Base-by-base conservation (phyloP, 2,329 filamentous ascomycete species). In the Chaetomium sp. region DNA sequence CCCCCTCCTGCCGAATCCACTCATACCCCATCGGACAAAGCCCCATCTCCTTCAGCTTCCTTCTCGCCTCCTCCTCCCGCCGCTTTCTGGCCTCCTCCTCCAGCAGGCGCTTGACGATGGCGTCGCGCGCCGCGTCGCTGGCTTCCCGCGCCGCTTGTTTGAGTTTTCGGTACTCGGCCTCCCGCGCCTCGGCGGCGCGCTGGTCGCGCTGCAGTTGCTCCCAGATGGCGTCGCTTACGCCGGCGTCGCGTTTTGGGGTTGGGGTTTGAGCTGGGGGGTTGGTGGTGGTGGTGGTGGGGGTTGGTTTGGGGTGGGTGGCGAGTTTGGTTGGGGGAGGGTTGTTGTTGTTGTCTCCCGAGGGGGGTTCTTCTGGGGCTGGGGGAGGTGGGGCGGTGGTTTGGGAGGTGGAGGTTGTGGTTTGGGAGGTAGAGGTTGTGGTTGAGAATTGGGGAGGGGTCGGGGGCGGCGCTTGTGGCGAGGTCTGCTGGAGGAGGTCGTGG, bases 221-320 rank as follows among this genome's bases (percentile, higher is more conserved):
- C 88, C 88, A 91, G 1, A 85, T 76, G 6, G 75, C 83, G 56
- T 90, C 86, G 4, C 79, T 82, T 0, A 90, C 87, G 0, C 83
- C 84, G 0, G 78, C 73, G 65, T 91, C 88, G 13, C 87, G 80
- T 4, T 69, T 64, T 1, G 65, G 53, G 21, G 12, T 16, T 16
- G 38, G 38, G 16, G n/a, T n/a, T n/a, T n/a, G 38, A 42, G 38
- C 58, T 16, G 19, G 10, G 33, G 53, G 35, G 13, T 10, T 51
- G 23, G 9, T 65, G 29, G 19, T 19, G 50, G 25, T 53, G 31
- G 8, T 19, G 50, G 25, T 53, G 31, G 8, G n/a, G 53, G 19
- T 21, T 33, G 35, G 38, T 42, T 25, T 58, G 6, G 21, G 55
- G 21, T 27, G 23, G 42, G 10, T 47, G 55, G 38, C 5, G 19